phyloP scores from a whole-genome alignment of 2,329 filamentous ascomycete genomes.

The Trichoderma atroviride region DNA sequence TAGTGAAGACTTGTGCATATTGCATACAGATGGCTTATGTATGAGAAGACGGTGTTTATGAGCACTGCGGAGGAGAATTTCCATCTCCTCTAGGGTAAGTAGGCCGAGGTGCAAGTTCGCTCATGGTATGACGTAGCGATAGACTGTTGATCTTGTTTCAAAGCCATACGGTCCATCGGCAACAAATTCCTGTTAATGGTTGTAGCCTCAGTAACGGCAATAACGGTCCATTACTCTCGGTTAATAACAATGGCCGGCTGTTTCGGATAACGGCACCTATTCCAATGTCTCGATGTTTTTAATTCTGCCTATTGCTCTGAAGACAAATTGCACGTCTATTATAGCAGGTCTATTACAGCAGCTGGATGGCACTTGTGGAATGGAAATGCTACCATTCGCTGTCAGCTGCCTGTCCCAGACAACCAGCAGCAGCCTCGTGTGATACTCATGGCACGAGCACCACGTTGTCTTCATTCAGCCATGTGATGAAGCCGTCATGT shows the following conservation, averaged over 20 bases:
- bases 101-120: background rate
- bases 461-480: background rate
- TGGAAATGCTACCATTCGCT: constrained; percentile 2
- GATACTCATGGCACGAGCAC: background rate
- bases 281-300: background rate
- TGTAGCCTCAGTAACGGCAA: background rate
- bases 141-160: background rate
- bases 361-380: background rate
- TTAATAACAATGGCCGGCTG: background rate
- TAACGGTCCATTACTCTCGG: background rate
- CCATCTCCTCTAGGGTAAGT: background rate
- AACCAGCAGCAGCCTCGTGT: background rate
- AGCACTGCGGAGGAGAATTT: background rate
- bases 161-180: background rate
- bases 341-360: no score
- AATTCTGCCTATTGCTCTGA: no score
- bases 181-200: background rate
- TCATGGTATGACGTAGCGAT: background rate
- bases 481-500: constrained; percentile 15
- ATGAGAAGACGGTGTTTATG: background rate
- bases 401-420: constrained; percentile 10
- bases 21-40: background rate
- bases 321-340: no score
- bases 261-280: background rate
- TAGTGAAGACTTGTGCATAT: background rate